phyloP scores from a whole-genome alignment of 306 rosid species.

The Medicago ruthenica region DNA sequence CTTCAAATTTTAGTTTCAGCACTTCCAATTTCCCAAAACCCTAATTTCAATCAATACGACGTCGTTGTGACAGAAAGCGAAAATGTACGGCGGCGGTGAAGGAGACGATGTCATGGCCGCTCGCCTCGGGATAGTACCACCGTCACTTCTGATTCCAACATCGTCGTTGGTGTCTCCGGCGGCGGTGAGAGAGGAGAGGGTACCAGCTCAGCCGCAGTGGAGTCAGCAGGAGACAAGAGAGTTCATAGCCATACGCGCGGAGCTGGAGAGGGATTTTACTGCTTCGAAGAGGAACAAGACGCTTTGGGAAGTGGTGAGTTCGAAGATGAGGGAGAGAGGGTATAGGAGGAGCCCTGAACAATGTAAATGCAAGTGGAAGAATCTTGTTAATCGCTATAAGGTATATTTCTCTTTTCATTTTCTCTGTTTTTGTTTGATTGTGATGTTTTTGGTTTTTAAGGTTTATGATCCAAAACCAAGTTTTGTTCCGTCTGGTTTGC shows the following conservation, averaged over 20 bases:
- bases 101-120: conserved; percentile 49
- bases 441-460: not conserved
- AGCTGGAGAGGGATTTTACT: conserved; percentile 70
- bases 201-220: conserved; percentile 76
- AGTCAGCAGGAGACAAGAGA: conserved; percentile 79
- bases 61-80: not conserved
- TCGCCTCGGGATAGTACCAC: conserved; percentile 48
- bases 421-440: conserved; percentile 1
- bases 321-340: conserved; percentile 68
- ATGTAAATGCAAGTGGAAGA: conserved; percentile 98
- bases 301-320: conserved; percentile 88
- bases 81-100: conserved; percentile 59
- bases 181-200: conserved; percentile 47
- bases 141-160: conserved; percentile 47
- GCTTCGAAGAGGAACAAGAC: conserved; percentile 68
- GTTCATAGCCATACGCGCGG: conserved; percentile 79
- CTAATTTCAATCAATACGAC: conserved; percentile 41
- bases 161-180: conserved; percentile 47
- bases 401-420: conserved; percentile 40
- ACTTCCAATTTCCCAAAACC: conserved; percentile 39
- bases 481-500: too few species aligned
- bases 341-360: conserved; percentile 81
- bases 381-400: conserved; percentile 93
- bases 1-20: not conserved
- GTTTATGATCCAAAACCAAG: not conserved